phyloP scores from a whole-genome alignment of 2,329 filamentous ascomycete genomes.

The Fusarium guadeloupense region DNA sequence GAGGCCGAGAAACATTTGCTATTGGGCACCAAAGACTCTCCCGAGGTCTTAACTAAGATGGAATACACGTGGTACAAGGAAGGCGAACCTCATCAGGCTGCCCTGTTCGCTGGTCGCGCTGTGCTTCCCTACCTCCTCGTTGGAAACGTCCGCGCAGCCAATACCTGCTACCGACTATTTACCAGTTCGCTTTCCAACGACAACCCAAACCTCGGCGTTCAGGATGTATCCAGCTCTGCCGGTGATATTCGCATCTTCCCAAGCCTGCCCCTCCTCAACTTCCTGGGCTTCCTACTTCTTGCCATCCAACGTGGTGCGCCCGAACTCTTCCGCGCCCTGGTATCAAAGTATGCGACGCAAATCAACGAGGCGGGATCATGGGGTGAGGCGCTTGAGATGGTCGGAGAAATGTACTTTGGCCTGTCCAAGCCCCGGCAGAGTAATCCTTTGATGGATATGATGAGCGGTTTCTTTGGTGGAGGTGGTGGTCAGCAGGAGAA shows the following conservation, averaged over 20 bases:
- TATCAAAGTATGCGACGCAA: constrained; percentile 80
- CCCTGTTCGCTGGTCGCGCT: constrained; percentile 84
- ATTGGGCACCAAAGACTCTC: constrained; percentile 88
- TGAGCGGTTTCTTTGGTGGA: constrained; percentile 92
- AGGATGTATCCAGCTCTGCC: constrained; percentile 79
- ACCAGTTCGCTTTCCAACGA: constrained; percentile 52
- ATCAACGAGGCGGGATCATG: constrained; percentile 81
- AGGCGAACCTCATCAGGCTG: constrained; percentile 87
- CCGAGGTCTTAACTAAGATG: constrained; percentile 80
- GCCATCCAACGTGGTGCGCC: constrained; percentile 80
- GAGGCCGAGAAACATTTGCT: constrained; percentile 92
- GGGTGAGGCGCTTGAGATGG: constrained; percentile 83
- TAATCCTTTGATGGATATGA: constrained; percentile 97
- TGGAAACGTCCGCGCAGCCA: constrained; percentile 90
- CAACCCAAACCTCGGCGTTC: constrained; percentile 69
- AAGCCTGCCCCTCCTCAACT: constrained; percentile 92
- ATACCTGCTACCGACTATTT: constrained; percentile 78
- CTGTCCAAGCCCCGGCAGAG: constrained; percentile 88
- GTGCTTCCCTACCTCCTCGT: constrained; percentile 90
- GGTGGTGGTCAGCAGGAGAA: constrained; percentile 54
- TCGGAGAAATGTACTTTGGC: constrained; percentile 97
- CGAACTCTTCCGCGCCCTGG: constrained; percentile 85
- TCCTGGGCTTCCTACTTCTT: constrained; percentile 84
- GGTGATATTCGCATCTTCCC: constrained; percentile 86
- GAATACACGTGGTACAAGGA: constrained; percentile 95